phyloP scores from a whole-genome alignment of 108 stramenopile genomes.

The Schizochytrium sp. region DNA sequence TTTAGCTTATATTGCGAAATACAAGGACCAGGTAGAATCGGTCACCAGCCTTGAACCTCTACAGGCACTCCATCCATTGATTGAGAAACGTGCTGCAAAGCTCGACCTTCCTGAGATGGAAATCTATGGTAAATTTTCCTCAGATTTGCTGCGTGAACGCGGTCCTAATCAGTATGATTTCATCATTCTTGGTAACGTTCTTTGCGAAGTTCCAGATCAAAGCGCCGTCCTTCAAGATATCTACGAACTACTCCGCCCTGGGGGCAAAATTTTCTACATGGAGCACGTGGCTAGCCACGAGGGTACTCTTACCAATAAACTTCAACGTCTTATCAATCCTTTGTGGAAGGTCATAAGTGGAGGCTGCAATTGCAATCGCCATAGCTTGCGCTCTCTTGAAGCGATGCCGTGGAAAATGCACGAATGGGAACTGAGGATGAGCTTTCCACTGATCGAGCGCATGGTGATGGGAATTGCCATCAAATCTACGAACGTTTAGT shows the following conservation, averaged over 20 bases:
- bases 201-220: slow-evolving; percentile 68
- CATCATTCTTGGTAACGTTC: slow-evolving; percentile 71
- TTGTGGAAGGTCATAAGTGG: slow-evolving; percentile 62
- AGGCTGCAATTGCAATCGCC: slow-evolving; percentile 71
- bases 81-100: slow-evolving; percentile 38
- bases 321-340: slow-evolving; percentile 67
- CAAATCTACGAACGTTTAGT: background rate
- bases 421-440: slow-evolving; percentile 62
- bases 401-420: slow-evolving; percentile 65
- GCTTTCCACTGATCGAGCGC: slow-evolving; percentile 44
- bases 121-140: background rate
- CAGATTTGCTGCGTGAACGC: slow-evolving; percentile 51
- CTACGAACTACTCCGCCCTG: slow-evolving; percentile 55
- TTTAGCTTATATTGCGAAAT: background rate
- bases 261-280: slow-evolving; percentile 68
- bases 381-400: slow-evolving; percentile 63
- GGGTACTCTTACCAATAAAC: slow-evolving; percentile 33
- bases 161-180: slow-evolving; percentile 64
- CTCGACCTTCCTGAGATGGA: slow-evolving; percentile 46
- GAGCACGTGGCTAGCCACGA: slow-evolving; percentile 66
- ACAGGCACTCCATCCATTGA: slow-evolving; percentile 51
- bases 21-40: slow-evolving; percentile 14
- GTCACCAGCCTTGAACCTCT: slow-evolving; percentile 69
- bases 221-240: slow-evolving; percentile 57
- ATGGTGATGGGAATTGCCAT: slow-evolving; percentile 55